Conservation (phyloP, 352 stramenopile species). For the Pythium rhizo-oryzae region DNA sequence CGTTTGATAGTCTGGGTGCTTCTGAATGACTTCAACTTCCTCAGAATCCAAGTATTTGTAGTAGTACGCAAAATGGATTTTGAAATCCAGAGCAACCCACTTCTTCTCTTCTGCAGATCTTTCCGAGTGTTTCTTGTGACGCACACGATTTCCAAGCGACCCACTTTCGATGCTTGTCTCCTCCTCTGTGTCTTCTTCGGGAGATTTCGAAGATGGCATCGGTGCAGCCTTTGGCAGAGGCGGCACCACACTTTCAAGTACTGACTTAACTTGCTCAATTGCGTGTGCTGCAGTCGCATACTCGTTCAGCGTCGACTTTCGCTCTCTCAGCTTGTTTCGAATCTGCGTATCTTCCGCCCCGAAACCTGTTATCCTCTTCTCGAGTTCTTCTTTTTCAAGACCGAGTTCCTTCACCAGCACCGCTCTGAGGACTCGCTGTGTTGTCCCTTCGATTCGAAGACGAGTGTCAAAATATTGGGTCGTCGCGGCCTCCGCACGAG, state of each 20-base stretch:
- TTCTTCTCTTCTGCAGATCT: slow-evolving; percentile 59
- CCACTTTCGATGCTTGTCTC: slow-evolving; percentile 8
- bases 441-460: slow-evolving; percentile 52
- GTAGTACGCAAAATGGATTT: slow-evolving; percentile 63
- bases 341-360: slow-evolving; percentile 11
- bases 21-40: slow-evolving; percentile 68
- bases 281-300: slow-evolving; percentile 38
- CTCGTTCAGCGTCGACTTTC: slow-evolving; percentile 38
- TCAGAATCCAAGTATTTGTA: slow-evolving; percentile 55
- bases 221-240: neutral
- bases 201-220: neutral
- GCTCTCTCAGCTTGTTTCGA: slow-evolving; percentile 23
- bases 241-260: slow-evolving; percentile 32
- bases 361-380: slow-evolving; percentile 18
- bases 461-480: slow-evolving; percentile 68
- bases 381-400: slow-evolving; percentile 41
- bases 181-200: neutral
- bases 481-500: slow-evolving; percentile 31
- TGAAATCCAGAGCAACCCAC: slow-evolving; percentile 73
- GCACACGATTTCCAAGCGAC: slow-evolving; percentile 39
- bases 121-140: slow-evolving; percentile 50
- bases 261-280: slow-evolving; percentile 39
- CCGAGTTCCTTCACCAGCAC: slow-evolving; percentile 49
- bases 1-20: slow-evolving; percentile 53
- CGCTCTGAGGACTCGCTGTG: slow-evolving; percentile 53